Evolutionary conservation across 2,329 filamentous ascomycete species (phyloP).

Genomic region (Simplicillium sp.): DNA sequence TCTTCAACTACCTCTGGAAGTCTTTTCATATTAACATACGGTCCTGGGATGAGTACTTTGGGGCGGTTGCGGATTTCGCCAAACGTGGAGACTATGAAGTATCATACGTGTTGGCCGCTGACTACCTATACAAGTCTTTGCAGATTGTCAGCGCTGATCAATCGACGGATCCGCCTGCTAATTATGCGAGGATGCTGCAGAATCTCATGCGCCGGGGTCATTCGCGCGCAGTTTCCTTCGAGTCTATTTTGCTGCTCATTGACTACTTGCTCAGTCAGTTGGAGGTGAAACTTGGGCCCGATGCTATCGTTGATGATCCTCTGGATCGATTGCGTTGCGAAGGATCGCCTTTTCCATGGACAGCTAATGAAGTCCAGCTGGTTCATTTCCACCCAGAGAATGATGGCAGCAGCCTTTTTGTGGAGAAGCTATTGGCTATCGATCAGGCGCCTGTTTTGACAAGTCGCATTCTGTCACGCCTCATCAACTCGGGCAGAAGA

Average conservation of each 20-base stretch:
- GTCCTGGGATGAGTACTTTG: conserved; percentile 71
- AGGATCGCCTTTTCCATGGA: conserved; percentile 31
- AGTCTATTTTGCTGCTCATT: conserved; percentile 40
- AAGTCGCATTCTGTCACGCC: conserved; percentile 44
- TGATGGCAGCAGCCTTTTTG: conserved; percentile 37
- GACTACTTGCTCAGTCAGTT: conserved; percentile 34
- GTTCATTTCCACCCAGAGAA: conserved; percentile 28
- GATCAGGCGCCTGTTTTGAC: conserved; percentile 45
- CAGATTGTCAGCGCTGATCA: conserved; percentile 53
- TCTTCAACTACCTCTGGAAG: conserved; percentile 50
- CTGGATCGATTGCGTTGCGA: conserved; percentile 27
- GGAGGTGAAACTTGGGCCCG: conserved; percentile 23
- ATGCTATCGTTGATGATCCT: conserved; percentile 26
- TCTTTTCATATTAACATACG: conserved; percentile 52
- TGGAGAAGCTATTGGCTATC: conserved; percentile 56
- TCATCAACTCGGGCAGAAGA: conserved; percentile 41
- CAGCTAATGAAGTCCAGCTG: conserved; percentile 32
- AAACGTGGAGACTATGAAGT: conserved; percentile 50
- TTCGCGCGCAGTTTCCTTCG: conserved; percentile 43
- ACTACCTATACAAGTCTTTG: conserved; percentile 50
- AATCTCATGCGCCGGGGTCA: conserved; percentile 39
- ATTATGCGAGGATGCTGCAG: conserved; percentile 46
- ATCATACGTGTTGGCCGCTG: conserved; percentile 46
- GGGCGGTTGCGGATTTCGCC: conserved; percentile 58
- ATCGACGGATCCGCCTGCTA: conserved; percentile 36